Evolutionary conservation across 2,329 filamentous ascomycete species (phyloP), one percentile per base, ranked within the genome.

Genomic region (Penicillium freii): DNA sequence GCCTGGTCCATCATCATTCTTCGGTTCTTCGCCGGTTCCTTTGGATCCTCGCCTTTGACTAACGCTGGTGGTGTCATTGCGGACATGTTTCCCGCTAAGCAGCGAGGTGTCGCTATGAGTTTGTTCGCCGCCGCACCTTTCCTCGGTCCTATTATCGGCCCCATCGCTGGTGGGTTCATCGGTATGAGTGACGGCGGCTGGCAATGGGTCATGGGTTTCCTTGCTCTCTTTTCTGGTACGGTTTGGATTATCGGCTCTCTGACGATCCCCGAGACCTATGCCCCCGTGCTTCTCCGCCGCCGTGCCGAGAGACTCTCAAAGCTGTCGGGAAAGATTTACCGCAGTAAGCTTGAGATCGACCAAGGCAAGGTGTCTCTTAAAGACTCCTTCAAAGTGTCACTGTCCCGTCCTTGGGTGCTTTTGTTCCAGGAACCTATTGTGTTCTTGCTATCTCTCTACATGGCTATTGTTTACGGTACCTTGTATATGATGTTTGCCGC

Each of bases 71-170:
- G 69, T 54, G 82, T 85, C 6, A 82, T 86, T 56, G 81, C 83
- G 9, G 84, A 87, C 63, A 82, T 85, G 69, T 86, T 85, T 62
- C 70, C 75, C 1, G 78, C 80, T 2, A 70, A 75, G 1, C 75
- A 84, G 54, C 73, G 83, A 50, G 83, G 84, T 57, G 54, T 79
- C 39, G 87, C 85, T 0, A 82, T 85, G 63, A 81, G 82, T 27
- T 67, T 88, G n/a, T 90, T 89, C 66, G 83, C 86, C 5, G 80
- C 84, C 15, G 84, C 85, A 3, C 86, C 86, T 1, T 88, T 88
- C 69, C 76, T 89, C 50, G 86, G 69, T 13, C 68, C 69, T 6
- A 64, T 66, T 2, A 31, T 71, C 9, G 69, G 69, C 1, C 69
- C 69, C 2, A 60, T 72, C 9, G 63, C 68, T 34, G 69, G 69